phyloP scores from a whole-genome alignment of 768 basidiomycete genomes.

The Psilocybe sp. region DNA sequence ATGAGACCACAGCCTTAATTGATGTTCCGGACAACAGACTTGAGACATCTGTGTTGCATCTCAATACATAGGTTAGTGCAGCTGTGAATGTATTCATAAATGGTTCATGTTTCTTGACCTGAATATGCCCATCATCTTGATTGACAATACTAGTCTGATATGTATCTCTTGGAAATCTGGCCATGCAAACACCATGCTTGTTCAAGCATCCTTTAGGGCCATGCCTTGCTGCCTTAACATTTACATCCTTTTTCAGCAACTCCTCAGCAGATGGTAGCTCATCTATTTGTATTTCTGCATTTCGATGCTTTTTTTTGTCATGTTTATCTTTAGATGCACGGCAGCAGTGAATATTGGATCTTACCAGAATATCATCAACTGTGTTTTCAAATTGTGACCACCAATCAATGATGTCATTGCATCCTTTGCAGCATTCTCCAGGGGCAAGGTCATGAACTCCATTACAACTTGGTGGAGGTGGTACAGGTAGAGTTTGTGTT shows the following conservation, averaged over 20 bases:
- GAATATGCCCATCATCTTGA: too few relatives aligned
- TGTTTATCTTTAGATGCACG: neutral
- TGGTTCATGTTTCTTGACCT: too few relatives aligned
- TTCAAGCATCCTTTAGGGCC: too few relatives aligned
- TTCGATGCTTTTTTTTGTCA: neutral
- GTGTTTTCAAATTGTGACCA: slow-evolving; percentile 9
- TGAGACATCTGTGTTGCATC: slow-evolving; percentile 38
- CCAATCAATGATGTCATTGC: slow-evolving; percentile 16
- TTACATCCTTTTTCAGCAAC: too few relatives aligned
- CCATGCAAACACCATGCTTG: too few relatives aligned
- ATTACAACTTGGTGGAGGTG: slow-evolving; percentile 13
- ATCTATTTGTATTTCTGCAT: neutral
- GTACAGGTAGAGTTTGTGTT: slow-evolving; percentile 16
- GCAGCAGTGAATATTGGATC: slow-evolving; percentile 29
- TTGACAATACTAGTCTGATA: too few relatives aligned
- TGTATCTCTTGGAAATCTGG: too few relatives aligned
- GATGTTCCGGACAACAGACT: slow-evolving; percentile 37
- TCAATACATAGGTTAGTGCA: slow-evolving; percentile 26
- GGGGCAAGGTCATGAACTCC: neutral
- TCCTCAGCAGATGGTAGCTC: too few relatives aligned
- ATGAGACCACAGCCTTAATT: slow-evolving; percentile 33
- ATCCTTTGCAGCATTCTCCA: slow-evolving; percentile 8
- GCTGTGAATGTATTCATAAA: slow-evolving; percentile 28
- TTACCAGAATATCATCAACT: slow-evolving; percentile 26
- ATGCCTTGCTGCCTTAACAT: too few relatives aligned